phyloP scores from a whole-genome alignment of 306 rosid species.

The Cucurbita moschata region DNA sequence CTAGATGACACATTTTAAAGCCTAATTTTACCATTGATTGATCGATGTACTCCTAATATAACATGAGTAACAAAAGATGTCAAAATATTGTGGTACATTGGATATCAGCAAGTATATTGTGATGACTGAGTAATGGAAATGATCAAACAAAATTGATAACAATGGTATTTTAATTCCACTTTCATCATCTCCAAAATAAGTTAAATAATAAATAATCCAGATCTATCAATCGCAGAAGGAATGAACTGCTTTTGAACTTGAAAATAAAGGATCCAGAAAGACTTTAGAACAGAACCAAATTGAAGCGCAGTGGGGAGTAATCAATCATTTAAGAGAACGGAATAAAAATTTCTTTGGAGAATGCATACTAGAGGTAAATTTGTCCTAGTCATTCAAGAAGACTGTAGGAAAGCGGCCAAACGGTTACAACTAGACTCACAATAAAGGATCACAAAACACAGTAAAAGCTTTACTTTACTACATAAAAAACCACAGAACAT shows the following conservation, averaged over 20 bases:
- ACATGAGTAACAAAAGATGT: background rate
- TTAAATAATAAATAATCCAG: background rate
- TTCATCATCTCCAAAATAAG: background rate
- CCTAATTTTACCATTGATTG: background rate
- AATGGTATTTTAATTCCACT: background rate
- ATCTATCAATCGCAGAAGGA: background rate
- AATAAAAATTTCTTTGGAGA: background rate
- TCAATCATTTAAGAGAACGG: background rate
- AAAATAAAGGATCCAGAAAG: background rate
- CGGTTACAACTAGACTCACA: background rate
- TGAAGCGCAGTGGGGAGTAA: background rate
- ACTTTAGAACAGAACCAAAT: background rate
- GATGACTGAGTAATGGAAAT: background rate
- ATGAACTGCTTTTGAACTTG: background rate
- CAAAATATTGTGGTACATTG: background rate
- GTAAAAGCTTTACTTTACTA: background rate
- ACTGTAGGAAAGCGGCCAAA: background rate
- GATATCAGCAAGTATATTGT: background rate
- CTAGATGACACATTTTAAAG: background rate
- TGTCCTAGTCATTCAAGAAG: background rate
- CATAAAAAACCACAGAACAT: background rate
- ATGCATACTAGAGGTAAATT: background rate
- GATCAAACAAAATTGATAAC: background rate
- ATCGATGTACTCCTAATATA: background rate
- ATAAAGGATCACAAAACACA: background rate